Percentiles rank a stretch among this genome's conserved stretches.
Conservation (phyloP, 345 rosid species). For the Lepidium africanum region DNA sequence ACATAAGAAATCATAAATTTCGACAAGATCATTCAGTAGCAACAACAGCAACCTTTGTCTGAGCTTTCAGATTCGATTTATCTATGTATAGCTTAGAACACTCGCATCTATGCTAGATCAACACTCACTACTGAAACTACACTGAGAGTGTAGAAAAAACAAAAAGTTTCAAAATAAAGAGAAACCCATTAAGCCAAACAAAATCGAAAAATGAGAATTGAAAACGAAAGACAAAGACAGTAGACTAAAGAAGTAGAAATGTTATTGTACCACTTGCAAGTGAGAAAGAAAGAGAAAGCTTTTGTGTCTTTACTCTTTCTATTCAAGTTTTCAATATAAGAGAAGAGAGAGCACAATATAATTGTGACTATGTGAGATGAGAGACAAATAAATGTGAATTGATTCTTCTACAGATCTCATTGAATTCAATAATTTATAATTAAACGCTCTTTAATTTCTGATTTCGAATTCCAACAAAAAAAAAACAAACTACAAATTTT, state of each 20-base stretch:
- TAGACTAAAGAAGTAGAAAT: background rate
- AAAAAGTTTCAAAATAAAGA: background rate
- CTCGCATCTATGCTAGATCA: background rate
- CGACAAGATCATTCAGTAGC: slow-evolving; percentile 11
- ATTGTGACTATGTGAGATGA: slow-evolving; percentile 4
- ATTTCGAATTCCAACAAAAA: background rate
- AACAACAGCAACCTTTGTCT: background rate
- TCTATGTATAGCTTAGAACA: background rate
- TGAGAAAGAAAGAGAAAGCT: background rate
- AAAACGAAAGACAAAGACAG: slow-evolving; percentile 12
- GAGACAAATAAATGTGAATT: background rate
- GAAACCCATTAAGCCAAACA: background rate
- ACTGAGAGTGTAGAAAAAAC: slow-evolving; percentile 1
- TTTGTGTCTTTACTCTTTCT: background rate
- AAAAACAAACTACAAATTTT: background rate
- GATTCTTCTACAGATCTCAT: slow-evolving; percentile 14
- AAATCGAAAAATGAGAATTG: slow-evolving; percentile 1
- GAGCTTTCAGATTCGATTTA: slow-evolving; percentile 1
- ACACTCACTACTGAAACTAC: slow-evolving; percentile 18
- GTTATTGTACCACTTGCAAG: slow-evolving; percentile 3
- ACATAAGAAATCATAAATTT: background rate
- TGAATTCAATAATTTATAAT: background rate
- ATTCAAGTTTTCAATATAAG: background rate
- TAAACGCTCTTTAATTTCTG: background rate
- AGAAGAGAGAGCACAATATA: slow-evolving; percentile 14